Percentiles rank a stretch among this genome's conserved stretches.
phyloP scores from a whole-genome alignment of 805 yeast genomes.

The Sugiyamaella americana region DNA sequence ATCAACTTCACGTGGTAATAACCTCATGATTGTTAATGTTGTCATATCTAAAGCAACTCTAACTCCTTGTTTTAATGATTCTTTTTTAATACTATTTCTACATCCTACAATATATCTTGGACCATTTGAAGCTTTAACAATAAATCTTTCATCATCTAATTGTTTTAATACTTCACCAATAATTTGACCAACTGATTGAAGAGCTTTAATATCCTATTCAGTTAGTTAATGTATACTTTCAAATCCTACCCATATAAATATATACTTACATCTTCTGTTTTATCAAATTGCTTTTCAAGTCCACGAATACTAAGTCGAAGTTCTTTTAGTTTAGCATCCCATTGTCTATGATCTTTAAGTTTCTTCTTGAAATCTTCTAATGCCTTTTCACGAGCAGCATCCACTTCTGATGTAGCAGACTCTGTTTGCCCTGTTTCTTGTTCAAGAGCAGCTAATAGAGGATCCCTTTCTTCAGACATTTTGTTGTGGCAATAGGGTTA shows the following conservation, averaged over 20 bases:
- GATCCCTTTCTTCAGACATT: slow-evolving; percentile 25
- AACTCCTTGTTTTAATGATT: slow-evolving; percentile 81
- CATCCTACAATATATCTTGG: slow-evolving; percentile 98
- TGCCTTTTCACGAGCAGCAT: slow-evolving; percentile 73
- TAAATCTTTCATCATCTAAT: slow-evolving; percentile 84
- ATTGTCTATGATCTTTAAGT: slow-evolving; percentile 85
- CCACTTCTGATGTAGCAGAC: slow-evolving; percentile 32
- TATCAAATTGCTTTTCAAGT: slow-evolving; percentile 74
- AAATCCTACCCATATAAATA: neutral
- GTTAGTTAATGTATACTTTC: neutral
- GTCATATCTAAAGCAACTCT: slow-evolving; percentile 97
- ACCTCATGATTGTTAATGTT: slow-evolving; percentile 94
- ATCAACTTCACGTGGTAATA: slow-evolving; percentile 95
- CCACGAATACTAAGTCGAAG: slow-evolving; percentile 77
- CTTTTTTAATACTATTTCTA: slow-evolving; percentile 83
- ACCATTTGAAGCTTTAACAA: slow-evolving; percentile 94
- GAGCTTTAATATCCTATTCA: slow-evolving; percentile 77
- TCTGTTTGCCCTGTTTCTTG: slow-evolving; percentile 24
- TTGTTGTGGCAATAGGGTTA: neutral
- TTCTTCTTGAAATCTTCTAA: slow-evolving; percentile 74
- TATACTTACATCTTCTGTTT: slow-evolving; percentile 65
- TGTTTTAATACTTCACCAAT: slow-evolving; percentile 96
- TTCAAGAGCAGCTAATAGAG: slow-evolving; percentile 30
- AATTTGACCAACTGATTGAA: slow-evolving; percentile 95
- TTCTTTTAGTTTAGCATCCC: slow-evolving; percentile 86